Percentiles rank a stretch among this genome's conserved stretches.
Conservation (phyloP, 129 eudicot genomes). For the Kitagawia praeruptora region DNA sequence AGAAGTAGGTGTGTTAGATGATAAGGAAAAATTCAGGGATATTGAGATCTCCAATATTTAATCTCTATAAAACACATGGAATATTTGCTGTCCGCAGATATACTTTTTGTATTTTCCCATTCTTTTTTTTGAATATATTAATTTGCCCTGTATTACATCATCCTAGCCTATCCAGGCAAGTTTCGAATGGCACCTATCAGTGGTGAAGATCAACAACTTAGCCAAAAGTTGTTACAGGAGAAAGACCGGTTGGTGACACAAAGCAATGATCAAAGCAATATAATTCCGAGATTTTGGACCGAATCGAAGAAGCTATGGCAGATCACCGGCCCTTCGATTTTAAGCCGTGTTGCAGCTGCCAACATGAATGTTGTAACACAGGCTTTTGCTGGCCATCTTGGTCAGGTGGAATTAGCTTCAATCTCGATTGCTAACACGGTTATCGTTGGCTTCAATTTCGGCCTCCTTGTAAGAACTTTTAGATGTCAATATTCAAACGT, state of each 20-base stretch:
- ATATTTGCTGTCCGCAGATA: background rate
- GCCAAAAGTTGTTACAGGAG: background rate
- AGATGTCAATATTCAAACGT: background rate
- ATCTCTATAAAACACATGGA: background rate
- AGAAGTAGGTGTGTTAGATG: no score
- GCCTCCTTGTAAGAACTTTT: slow-evolving; percentile 24
- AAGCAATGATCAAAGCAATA: background rate
- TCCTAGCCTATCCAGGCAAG: background rate
- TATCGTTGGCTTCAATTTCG: slow-evolving; percentile 33
- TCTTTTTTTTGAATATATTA: background rate
- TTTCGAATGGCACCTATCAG: background rate
- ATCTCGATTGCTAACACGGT: slow-evolving; percentile 38
- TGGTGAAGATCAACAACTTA: background rate
- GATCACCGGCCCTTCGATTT: slow-evolving; percentile 34
- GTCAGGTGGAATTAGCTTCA: slow-evolving; percentile 37
- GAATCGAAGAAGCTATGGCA: slow-evolving; percentile 42
- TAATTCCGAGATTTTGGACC: background rate
- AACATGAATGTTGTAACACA: slow-evolving; percentile 20
- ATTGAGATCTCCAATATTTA: background rate
- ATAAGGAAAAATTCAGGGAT: no score
- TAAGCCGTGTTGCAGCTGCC: slow-evolving; percentile 22
- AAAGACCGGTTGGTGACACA: background rate
- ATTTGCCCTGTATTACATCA: background rate
- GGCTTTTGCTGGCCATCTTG: slow-evolving; percentile 40
- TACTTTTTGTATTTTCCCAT: background rate